Conservation (phyloP, 2,329 filamentous ascomycete genomes). For the Paecilomyces sp. region DNA sequence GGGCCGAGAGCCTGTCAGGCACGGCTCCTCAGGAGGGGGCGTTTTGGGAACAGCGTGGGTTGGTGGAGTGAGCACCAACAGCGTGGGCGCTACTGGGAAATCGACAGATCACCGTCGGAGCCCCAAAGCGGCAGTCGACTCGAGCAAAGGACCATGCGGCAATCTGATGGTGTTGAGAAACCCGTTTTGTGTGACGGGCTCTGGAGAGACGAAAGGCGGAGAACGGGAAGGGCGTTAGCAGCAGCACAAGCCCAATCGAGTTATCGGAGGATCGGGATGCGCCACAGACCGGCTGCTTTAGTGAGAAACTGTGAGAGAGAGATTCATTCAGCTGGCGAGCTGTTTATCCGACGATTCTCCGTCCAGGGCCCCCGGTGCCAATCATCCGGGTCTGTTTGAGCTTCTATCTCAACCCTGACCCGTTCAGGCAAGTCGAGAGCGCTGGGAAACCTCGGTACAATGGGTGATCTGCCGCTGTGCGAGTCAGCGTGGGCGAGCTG, state of each 20-base stretch:
- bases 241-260: slow-evolving; percentile 17
- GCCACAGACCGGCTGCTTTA: not conserved
- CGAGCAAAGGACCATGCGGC: not conserved
- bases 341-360: too few species aligned
- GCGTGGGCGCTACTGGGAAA: not conserved
- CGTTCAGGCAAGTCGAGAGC: too few species aligned
- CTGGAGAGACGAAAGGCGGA: slow-evolving; percentile 3
- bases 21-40: not conserved
- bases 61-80: not conserved
- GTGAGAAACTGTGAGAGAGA: too few species aligned
- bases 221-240: slow-evolving; percentile 4
- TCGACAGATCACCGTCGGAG: not conserved
- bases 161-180: not conserved
- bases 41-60: not conserved
- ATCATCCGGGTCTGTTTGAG: too few species aligned
- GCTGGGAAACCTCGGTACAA: too few species aligned
- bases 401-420: too few species aligned
- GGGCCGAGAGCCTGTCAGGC: not conserved
- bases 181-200: not conserved
- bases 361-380: too few species aligned
- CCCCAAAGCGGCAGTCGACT: not conserved
- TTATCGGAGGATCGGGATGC: slow-evolving; percentile 1
- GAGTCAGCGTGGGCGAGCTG: too few species aligned
- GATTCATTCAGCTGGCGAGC: too few species aligned
- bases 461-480: too few species aligned